Base-by-base conservation (phyloP, 2,329 filamentous ascomycete genomes). In the Penicillium sp. region DNA sequence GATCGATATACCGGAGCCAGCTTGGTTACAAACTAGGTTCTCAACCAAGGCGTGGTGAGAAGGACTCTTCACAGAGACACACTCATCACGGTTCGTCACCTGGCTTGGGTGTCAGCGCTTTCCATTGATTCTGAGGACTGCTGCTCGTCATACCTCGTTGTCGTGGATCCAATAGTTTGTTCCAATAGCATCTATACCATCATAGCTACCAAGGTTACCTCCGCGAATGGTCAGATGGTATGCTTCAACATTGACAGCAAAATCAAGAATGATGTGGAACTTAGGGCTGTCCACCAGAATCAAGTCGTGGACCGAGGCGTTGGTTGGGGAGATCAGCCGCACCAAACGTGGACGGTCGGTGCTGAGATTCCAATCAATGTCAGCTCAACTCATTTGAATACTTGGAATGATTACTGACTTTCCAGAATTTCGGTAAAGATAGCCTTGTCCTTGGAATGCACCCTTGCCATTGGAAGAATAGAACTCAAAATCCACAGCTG, bases 161-260 rank as follows among this genome's bases (percentile, higher is more conserved):
- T 75, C 70, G 40, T 75, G 73, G 24, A 75, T 60, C 47, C 68
- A 71, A 45, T 69, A 73, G 49, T 75, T 75, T 0, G 61, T 69
- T n/a, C 70, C 68, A 24, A 71, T 66, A 2, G 67, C 62, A 54
- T 75, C 72, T 32, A 75, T 71, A 0, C 72, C 72, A 61, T 75
- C 72, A 29, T 69, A 72, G 10, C 71, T 71, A 27, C 73, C 73
- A 8, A 74, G 53, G 42, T 74, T 69, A 1, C 63, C 69, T 2
- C 71, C 72, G 1, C 72, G 68, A 34, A 75, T 66, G 1, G 73
- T 75, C 27, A 75, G 49, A 52, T 75, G 71, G 53, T 75, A 75
- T 1, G 60, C 70, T 50, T 75, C 73, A 10, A 75, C 58, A 43
- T 75, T 75, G 8, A 66, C 59, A 2, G 61, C 71, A 39, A 68